Base-by-base conservation (phyloP, 495 filamentous ascomycete species). In the Astrothelium subdiscretum region DNA sequence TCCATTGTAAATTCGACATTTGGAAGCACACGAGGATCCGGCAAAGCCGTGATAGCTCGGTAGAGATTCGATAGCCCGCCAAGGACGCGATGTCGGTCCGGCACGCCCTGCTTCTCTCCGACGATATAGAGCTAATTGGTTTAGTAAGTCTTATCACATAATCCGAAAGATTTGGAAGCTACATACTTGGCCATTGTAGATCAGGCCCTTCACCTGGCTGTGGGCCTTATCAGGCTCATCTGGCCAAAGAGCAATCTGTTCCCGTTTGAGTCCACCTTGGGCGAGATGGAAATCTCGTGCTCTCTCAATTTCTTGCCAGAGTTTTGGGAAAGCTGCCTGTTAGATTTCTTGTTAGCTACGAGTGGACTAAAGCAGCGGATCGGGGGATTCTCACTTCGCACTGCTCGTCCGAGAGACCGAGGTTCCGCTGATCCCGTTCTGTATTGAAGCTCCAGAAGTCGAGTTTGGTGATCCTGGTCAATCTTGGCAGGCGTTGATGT, bases 1-100 rank as follows among this genome's bases (percentile, higher is more conserved):
- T 71, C 73, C 67, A 85, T 77, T 13, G 77, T 65, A 69, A 91
- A 87, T 71, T 86, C 80, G 57, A 87, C 83, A 66, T 88, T 80
- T 1, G 82, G 86, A 31, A 83, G 69, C 0, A 38, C 35, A 8
- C 35, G 8, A 15, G 35, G 35, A 38, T 43, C 63, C 31, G 59
- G 22, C 5, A 75, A 77, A 38, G 75, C 66, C 0, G 75, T 79
- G 4, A 81, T 75, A 48, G 82, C 78, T 6, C 78, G 61, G 15
- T 38, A 38, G 35, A 38, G 35, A 15, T 38, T 38, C 35, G 35
- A 38, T 38, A 38, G 15, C 35, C 35, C 35, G 15, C 35, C 35
- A 38, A 38, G 35, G 35, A 38, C 35, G 8, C 35, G 35, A 38
- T 38, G 35, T 38, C 35, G 8, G 35, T 38, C 35, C 8, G 35